Conservation (phyloP, 345 rosid genomes). For the Eucalyptus virginea region DNA sequence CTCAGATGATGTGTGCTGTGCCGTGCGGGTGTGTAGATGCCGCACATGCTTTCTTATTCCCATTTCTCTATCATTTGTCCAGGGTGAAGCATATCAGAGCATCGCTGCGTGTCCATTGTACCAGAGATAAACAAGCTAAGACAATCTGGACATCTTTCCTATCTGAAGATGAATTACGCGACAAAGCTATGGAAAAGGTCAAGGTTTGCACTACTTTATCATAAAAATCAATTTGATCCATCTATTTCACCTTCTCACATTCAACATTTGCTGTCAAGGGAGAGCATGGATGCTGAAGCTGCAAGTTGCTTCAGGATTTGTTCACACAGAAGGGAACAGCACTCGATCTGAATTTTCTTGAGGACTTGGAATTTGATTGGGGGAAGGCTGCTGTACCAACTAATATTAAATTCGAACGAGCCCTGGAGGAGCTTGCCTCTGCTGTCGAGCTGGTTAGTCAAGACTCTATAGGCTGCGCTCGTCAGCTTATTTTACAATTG, state of each 20-base stretch:
- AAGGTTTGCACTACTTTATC: not conserved
- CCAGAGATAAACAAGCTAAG: constrained; percentile 24
- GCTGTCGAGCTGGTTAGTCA: constrained; percentile 34
- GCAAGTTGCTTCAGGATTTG: constrained; percentile 52
- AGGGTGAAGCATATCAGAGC: constrained; percentile 86
- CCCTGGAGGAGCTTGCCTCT: constrained; percentile 36
- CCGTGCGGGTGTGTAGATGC: not conserved
- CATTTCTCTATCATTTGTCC: not conserved
- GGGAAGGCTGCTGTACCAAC: constrained; percentile 30
- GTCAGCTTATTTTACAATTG: not conserved
- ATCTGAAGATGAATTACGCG: constrained; percentile 26
- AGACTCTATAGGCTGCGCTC: not conserved
- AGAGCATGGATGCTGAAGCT: constrained; percentile 44
- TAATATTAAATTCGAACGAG: constrained; percentile 27
- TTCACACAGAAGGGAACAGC: constrained; percentile 37
- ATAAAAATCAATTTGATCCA: not conserved
- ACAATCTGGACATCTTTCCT: constrained; percentile 8
- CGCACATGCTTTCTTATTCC: not conserved
- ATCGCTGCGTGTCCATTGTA: constrained; percentile 15
- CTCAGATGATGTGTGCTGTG: not conserved
- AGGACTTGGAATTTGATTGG: constrained; percentile 27
- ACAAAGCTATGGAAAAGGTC: constrained; percentile 42
- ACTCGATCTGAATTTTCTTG: constrained; percentile 22
- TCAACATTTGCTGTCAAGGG: constrained; percentile 32
- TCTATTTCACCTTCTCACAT: not conserved